Conservation (phyloP, 2,329 filamentous ascomycete genomes). For the Fusarium begoniae region DNA sequence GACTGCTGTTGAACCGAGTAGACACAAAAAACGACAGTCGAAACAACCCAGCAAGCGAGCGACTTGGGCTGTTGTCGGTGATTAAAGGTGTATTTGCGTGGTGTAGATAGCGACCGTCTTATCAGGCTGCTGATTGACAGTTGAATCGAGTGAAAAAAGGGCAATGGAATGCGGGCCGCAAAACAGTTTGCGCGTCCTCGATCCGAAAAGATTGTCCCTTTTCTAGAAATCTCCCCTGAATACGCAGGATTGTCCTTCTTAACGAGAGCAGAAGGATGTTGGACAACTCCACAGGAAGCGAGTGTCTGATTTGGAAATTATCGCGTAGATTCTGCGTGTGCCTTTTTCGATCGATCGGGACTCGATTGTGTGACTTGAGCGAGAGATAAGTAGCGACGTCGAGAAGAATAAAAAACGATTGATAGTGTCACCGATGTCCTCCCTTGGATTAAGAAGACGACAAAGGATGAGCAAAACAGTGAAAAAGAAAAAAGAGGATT, state of each 20-base stretch:
- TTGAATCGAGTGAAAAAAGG: neutral
- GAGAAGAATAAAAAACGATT: slow-evolving; percentile 15
- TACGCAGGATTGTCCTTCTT: slow-evolving; percentile 1
- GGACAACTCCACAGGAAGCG: neutral
- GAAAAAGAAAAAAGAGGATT: slow-evolving; percentile 18
- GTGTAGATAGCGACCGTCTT: neutral
- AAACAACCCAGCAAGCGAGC: slow-evolving; percentile 30
- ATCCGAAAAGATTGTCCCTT: neutral
- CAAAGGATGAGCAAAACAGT: slow-evolving; percentile 13
- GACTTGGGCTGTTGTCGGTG: slow-evolving; percentile 23
- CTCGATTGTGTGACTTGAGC: slow-evolving; percentile 28
- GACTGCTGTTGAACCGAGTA: slow-evolving; percentile 17
- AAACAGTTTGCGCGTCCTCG: slow-evolving; percentile 32
- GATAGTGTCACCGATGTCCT: slow-evolving; percentile 20
- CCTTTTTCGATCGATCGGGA: slow-evolving; percentile 24
- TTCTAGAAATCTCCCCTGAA: slow-evolving; percentile 2
- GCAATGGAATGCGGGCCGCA: slow-evolving; percentile 34
- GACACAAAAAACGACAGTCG: slow-evolving; percentile 4
- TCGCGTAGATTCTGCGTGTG: slow-evolving; percentile 9
- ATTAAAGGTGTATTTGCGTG: slow-evolving; percentile 1
- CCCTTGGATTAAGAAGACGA: neutral
- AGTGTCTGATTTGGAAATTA: neutral
- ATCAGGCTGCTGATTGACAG: slow-evolving; percentile 23
- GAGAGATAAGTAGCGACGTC: neutral
- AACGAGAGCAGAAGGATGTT: slow-evolving; percentile 13